Conservation (phyloP, 495 filamentous ascomycete genomes). For the Penicillium taxi region DNA sequence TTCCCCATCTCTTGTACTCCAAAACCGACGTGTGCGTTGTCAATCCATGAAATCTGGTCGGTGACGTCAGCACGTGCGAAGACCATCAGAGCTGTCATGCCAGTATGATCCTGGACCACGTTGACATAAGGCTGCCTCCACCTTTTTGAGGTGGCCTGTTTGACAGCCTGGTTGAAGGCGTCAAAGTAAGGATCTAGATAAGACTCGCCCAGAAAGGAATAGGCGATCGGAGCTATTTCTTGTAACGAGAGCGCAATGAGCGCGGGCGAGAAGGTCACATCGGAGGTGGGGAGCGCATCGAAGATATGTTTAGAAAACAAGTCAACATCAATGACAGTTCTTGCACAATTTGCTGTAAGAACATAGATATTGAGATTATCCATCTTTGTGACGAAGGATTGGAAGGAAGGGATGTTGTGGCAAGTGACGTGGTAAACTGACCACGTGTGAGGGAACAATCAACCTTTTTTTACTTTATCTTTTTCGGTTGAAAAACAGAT, state of each 20-base stretch:
- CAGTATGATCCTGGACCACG: constrained; percentile 58
- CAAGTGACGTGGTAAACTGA: constrained; percentile 48
- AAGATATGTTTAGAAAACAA: constrained; percentile 66
- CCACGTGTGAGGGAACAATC: constrained; percentile 33
- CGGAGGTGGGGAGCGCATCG: constrained; percentile 48
- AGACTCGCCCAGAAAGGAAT: constrained; percentile 79
- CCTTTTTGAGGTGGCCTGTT: constrained; percentile 48
- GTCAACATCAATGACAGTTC: constrained; percentile 52
- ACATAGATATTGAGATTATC: constrained; percentile 54
- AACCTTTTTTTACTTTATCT: background rate
- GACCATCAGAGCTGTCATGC: constrained; percentile 83
- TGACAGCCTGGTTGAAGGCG: constrained; percentile 57
- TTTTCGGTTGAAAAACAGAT: background rate
- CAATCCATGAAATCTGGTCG: constrained; percentile 47
- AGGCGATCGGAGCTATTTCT: constrained; percentile 77
- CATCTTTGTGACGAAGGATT: constrained; percentile 24
- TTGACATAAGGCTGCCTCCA: constrained; percentile 42
- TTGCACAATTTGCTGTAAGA: constrained; percentile 85
- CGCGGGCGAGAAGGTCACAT: constrained; percentile 44
- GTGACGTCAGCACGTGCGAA: constrained; percentile 56
- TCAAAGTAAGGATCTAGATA: constrained; percentile 69
- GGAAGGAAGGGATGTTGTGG: constrained; percentile 30
- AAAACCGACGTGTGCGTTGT: constrained; percentile 69
- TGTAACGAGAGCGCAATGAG: constrained; percentile 74
- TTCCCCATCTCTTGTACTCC: constrained; percentile 85